These are phyloP conservation scores for Anthoceros angustus DNA, from an alignment of 225 moss, liverwort and hornwort species.

Conservation along the genomic window DNA sequence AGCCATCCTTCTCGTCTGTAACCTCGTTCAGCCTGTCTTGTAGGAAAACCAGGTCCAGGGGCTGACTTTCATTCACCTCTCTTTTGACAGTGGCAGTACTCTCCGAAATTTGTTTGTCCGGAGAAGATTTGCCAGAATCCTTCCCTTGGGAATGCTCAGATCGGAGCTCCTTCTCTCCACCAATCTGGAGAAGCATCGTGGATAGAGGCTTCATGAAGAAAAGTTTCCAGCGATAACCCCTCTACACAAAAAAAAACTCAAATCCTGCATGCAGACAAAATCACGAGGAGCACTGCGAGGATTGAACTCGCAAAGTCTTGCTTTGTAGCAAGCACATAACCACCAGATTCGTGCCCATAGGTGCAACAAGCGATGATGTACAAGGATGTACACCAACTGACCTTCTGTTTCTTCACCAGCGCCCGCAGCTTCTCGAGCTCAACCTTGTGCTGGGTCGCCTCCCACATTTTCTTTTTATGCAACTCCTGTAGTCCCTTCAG, in stretches of 20 bases:
- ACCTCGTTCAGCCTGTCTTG: neutral
- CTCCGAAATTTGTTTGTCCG: neutral
- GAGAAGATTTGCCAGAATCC: neutral
- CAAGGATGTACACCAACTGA: neutral
- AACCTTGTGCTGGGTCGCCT: neutral
- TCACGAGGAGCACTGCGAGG: too few relatives aligned
- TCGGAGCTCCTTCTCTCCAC: neutral
- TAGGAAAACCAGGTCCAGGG: neutral
- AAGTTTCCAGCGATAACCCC: too few relatives aligned
- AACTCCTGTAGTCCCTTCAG: neutral
- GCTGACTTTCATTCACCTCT: neutral
- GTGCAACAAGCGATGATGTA: neutral
- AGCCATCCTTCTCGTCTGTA: neutral
- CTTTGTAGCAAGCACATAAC: too few relatives aligned
- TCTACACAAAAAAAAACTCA: too few relatives aligned
- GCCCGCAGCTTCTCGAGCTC: neutral
- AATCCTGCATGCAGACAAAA: too few relatives aligned
- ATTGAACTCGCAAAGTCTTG: too few relatives aligned
- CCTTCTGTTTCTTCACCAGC: constrained; percentile 2
- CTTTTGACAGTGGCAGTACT: neutral
- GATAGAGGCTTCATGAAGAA: too few relatives aligned
- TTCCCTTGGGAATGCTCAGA: neutral
- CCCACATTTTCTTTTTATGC: neutral
- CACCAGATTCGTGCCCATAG: too few relatives aligned
- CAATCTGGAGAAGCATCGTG: neutral